Evolutionary conservation across 2,329 filamentous ascomycete genomes (phyloP), one percentile per base, ranked within the genome.

Genomic region (Thielaviopsis punctulata): DNA sequence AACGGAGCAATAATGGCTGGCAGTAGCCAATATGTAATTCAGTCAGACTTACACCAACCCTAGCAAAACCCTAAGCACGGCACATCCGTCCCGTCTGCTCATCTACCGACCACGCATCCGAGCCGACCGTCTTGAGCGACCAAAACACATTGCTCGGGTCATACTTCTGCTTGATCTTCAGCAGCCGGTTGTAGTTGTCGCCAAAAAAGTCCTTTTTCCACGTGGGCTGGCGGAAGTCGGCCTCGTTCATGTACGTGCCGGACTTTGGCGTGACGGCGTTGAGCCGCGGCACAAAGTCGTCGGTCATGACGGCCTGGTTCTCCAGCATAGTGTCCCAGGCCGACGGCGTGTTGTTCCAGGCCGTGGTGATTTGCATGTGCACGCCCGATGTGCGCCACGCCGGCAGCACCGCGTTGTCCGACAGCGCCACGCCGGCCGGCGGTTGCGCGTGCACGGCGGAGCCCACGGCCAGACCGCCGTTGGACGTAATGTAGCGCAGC

Each of bases 241-340:
- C 72, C 62, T 78, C 74, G 57, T 74, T 76, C 65, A 72, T 64
- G 59, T 75, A 74, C 1, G 66, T 62, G 2, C 68, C 70, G 8
- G 65, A 62, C 0, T 64, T 65, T 0, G 70, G 68, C 0, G 69
- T 69, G 5, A 68, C 61, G 2, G 57, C 61, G 56, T 65, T 62
- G 13, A 69, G 58, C 48, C 59, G 59, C 18, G 62, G 61, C 49
- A 62, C 58, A 49, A 62, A 58, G 19, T 59, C 58, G 45, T 64
- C 51, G 15, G 65, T 66, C 33, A 54, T 54, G 24, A 25, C 25
- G 18, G 30, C n/a, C 45, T 54, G 52, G 21, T 51, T 19, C 12
- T 48, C 48, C 18, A 51, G 27, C 52, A 54, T 51, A 5, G 44
- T 18, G 27, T 54, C 44, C 48, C 52, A 54, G 4, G 48, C 49